phyloP scores from a whole-genome alignment of 2,329 filamentous ascomycete species.

The Westerdykella aurantiaca region DNA sequence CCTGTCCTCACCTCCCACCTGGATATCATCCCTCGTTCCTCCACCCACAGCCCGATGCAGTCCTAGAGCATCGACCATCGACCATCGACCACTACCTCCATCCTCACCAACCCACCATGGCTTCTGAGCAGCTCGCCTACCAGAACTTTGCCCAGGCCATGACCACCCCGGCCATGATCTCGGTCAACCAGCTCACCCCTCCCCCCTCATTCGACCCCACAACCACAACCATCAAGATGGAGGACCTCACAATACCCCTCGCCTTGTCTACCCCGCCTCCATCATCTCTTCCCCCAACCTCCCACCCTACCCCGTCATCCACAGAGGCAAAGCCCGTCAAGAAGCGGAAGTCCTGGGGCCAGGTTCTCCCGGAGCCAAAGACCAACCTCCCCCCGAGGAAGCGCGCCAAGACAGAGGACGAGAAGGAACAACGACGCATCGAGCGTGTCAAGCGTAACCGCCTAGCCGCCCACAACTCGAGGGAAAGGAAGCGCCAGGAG shows the following conservation, averaged over 20 bases:
- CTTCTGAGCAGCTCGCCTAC: slow-evolving; percentile 22
- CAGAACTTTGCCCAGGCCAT: slow-evolving; percentile 15
- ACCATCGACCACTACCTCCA: neutral
- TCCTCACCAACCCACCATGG: slow-evolving; percentile 13
- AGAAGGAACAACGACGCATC: slow-evolving; percentile 96
- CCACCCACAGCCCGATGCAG: slow-evolving; percentile 15
- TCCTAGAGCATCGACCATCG: slow-evolving; percentile 18
- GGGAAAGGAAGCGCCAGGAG: slow-evolving; percentile 86
- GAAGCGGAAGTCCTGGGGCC: slow-evolving; percentile 98
- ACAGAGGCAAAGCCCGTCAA: slow-evolving; percentile 59
- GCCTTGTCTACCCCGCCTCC: slow-evolving; percentile 17
- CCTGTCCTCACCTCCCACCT: slow-evolving; percentile 26
- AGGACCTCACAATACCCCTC: slow-evolving; percentile 33
- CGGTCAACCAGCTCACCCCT: slow-evolving; percentile 12
- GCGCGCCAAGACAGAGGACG: slow-evolving; percentile 96
- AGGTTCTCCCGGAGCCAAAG: slow-evolving; percentile 93
- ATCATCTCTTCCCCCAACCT: slow-evolving; percentile 9
- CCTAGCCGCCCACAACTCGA: slow-evolving; percentile 90
- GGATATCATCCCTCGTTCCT: slow-evolving; percentile 26
- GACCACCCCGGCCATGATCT: slow-evolving; percentile 9
- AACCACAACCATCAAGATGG: slow-evolving; percentile 39
- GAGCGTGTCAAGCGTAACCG: slow-evolving; percentile 96
- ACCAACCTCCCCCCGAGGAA: slow-evolving; percentile 93
- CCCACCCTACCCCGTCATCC: slow-evolving; percentile 17
- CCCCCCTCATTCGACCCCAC: slow-evolving; percentile 17